Conservation (phyloP, 2,329 filamentous ascomycete species). For the Xylaria sp. region DNA sequence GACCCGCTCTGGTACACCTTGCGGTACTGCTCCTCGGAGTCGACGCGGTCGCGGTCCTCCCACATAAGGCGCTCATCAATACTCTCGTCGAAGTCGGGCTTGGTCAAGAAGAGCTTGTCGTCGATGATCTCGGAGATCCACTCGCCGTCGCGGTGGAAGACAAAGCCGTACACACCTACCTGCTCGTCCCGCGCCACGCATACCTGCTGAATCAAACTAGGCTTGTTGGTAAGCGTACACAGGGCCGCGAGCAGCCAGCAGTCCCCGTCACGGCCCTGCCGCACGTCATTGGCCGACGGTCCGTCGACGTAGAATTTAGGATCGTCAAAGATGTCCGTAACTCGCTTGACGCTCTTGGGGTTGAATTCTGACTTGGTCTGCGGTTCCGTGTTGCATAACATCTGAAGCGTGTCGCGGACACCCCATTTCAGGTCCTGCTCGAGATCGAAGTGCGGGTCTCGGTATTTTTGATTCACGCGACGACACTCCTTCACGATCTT, state of each 20-base stretch:
- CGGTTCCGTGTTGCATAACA: conserved; percentile 46
- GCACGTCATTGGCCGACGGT: conserved; percentile 76
- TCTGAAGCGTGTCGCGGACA: conserved; percentile 56
- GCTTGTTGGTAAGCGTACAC: conserved; percentile 76
- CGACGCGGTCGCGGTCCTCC: conserved; percentile 54
- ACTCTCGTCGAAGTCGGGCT: conserved; percentile 66
- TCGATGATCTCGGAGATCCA: conserved; percentile 68
- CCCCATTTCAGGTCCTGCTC: conserved; percentile 73
- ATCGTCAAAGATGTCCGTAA: conserved; percentile 75
- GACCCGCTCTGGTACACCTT: conserved; percentile 71
- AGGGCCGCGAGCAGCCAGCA: conserved; percentile 87
- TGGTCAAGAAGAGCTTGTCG: conserved; percentile 62
- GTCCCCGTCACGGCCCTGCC: conserved; percentile 78
- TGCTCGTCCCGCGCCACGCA: conserved; percentile 75
- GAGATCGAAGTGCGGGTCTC: conserved; percentile 85
- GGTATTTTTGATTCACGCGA: conserved; percentile 82
- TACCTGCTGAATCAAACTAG: conserved; percentile 71
- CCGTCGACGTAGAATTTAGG: conserved; percentile 81
- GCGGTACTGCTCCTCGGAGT: conserved; percentile 64
- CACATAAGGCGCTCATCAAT: conserved; percentile 54
- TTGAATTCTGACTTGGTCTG: conserved; percentile 38
- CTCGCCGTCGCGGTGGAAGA: conserved; percentile 81
- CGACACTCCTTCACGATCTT: conserved; percentile 70
- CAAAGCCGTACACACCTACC: conserved; percentile 83
- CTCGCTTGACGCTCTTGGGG: conserved; percentile 68